Base-by-base conservation (phyloP, 257 asterid species). In the Rehmannia glutinosa region DNA sequence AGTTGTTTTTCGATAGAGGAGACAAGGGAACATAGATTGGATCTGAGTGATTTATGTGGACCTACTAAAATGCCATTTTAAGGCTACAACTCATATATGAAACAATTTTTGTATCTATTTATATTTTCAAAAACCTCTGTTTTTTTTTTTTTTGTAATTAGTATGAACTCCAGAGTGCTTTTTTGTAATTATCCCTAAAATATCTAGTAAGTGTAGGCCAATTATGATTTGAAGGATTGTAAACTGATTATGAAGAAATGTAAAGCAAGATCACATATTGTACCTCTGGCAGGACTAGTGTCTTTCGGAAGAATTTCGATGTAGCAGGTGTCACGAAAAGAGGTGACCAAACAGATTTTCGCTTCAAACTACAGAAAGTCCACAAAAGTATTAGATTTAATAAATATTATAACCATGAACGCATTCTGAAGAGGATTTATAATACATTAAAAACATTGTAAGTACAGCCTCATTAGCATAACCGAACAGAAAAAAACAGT, bases 291-390 rank as follows among this genome's bases (percentile, higher is more conserved):
- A 38, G 90, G 96, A 72, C 20, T 71, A 62, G 25, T 58, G 67
- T 81, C 85, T 74, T 86, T 91, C 4, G 96, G 97, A 69, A 92
- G 90, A 75, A 92, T 92, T 73, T 92, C 98, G 42, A 90, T 86
- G 80, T 86, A 92, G 75, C 86, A 58, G 19, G 84, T 82, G 47
- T 92, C 97, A 12, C 96, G 88, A n/a, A 92, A 92, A n/a, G 98
- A 90, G 52, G 97, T 92, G 51, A 92, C 90, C 66, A 92, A 71
- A 70, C 97, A 90, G 52, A 92, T 87, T 75, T 90, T 92, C 35
- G 86, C 90, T 61, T 74, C 95, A 74, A 86, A 93, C 98, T 93
- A 73, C 78, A 79, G 30, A 43, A 59, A 52, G 7, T 6, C 32
- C 45, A 13, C 57, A 7, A 57, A 68, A 6, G 32, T 15, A 1